Evolutionary conservation across 2,329 filamentous ascomycete genomes (phyloP).

Genomic region (Fusarium fujikuroi): DNA sequence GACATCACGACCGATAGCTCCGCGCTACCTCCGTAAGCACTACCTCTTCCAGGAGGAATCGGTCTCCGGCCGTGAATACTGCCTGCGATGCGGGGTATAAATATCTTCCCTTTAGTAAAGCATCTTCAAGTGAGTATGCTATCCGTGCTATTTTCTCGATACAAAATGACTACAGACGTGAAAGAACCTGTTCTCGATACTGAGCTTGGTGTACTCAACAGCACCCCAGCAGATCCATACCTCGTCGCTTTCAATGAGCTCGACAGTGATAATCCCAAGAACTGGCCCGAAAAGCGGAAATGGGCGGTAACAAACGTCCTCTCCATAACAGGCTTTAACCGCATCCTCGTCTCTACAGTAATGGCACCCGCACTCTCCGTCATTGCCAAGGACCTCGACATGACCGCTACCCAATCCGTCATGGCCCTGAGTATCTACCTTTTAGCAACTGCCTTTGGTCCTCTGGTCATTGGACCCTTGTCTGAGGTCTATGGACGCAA

Average conservation of each 20-base stretch:
- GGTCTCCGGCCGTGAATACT: neutral
- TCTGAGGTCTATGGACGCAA: conserved; percentile 62
- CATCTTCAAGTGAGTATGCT: neutral
- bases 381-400: conserved; percentile 63
- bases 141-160: no score
- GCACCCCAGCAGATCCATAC: conserved; percentile 23
- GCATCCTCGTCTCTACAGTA: conserved; percentile 63
- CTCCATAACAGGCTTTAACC: conserved; percentile 61
- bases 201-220: neutral
- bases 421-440: conserved; percentile 59
- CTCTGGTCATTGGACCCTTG: conserved; percentile 55
- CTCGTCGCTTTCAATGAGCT: conserved; percentile 44
- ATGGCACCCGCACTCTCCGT: conserved; percentile 61
- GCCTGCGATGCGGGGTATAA: neutral
- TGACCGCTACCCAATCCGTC: conserved; percentile 58
- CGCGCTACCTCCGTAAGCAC: conserved; percentile 6
- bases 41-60: neutral
- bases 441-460: conserved; percentile 56
- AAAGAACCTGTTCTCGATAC: neutral
- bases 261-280: conserved; percentile 52
- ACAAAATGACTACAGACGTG: neutral
- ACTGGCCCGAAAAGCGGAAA: conserved; percentile 55
- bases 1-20: conserved; percentile 25
- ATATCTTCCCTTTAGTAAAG: fast-evolving
- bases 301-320: conserved; percentile 62